Evolutionary conservation across 225 moss, liverwort and hornwort genomes (phyloP).

Genomic region (Marchantia paleacea): DNA sequence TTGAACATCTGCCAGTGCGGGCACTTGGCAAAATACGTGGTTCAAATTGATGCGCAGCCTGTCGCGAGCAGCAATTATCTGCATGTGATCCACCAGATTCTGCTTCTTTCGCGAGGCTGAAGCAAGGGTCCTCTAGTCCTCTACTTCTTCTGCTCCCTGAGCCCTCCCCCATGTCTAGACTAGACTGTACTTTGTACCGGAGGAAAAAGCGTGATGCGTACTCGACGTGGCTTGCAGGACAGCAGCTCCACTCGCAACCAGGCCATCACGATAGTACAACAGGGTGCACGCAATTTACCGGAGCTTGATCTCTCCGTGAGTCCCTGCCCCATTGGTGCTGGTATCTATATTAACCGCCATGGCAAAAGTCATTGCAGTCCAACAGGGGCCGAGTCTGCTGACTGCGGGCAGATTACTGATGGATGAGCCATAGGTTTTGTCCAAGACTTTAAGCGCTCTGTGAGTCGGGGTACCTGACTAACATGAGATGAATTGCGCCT

Average conservation of each 20-base stretch:
- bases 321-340: neutral
- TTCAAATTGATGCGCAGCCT: constrained; percentile 7
- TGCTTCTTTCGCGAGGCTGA: neutral
- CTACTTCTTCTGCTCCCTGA: neutral
- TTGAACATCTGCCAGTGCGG: neutral
- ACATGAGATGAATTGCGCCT: neutral
- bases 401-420: constrained; percentile 5
- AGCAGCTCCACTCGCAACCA: neutral
- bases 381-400: neutral
- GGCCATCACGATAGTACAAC: neutral
- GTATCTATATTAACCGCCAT: neutral
- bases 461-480: neutral
- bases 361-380: neutral
- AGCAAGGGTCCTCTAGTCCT: neutral
- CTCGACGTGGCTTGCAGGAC: neutral
- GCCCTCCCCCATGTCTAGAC: neutral
- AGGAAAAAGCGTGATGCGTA: neutral
- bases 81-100: constrained; percentile 10
- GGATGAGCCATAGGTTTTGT: neutral
- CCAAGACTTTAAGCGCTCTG: no score
- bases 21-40: constrained; percentile 1
- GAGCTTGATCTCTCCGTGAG: no score
- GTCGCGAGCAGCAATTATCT: neutral
- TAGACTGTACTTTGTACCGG: neutral
- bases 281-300: neutral